Evolutionary conservation across 257 asterid genomes (phyloP).

Genomic region (Lithospermum erythrorhizon): DNA sequence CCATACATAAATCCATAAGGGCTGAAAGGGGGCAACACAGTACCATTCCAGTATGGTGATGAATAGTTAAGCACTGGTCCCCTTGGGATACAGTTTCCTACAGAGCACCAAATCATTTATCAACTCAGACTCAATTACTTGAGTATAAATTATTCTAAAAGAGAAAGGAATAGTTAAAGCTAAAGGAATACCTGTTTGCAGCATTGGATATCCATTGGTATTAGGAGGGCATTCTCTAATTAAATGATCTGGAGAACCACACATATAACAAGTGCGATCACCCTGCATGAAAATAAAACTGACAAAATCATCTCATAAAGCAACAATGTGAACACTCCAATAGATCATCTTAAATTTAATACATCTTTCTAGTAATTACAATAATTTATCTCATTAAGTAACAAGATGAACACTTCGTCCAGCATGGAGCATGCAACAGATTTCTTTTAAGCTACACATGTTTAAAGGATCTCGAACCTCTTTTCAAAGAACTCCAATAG

Average conservation of each 20-base stretch:
- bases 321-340: slow-evolving; percentile 1
- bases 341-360: no score
- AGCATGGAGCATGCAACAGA: no score
- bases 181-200: slow-evolving; percentile 42
- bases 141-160: background rate
- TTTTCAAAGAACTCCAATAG: no score
- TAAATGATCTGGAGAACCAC: slow-evolving; percentile 86
- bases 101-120: slow-evolving; percentile 3
- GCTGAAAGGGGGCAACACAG: slow-evolving; percentile 30
- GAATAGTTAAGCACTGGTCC: slow-evolving; percentile 57
- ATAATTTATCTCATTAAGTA: no score
- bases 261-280: slow-evolving; percentile 50
- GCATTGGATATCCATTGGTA: slow-evolving; percentile 43
- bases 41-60: slow-evolving; percentile 55
- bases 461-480: no score
- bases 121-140: slow-evolving; percentile 1
- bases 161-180: background rate
- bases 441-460: no score
- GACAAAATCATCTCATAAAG: slow-evolving; percentile 4
- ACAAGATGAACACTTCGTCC: no score
- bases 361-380: no score
- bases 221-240: slow-evolving; percentile 60
- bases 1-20: slow-evolving; percentile 48
- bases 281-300: slow-evolving; percentile 33
- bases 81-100: slow-evolving; percentile 44